These are phyloP conservation scores for Rhododendron ovatum DNA, from an alignment of 148 eudicot genomes.

Conservation along the genomic window DNA sequence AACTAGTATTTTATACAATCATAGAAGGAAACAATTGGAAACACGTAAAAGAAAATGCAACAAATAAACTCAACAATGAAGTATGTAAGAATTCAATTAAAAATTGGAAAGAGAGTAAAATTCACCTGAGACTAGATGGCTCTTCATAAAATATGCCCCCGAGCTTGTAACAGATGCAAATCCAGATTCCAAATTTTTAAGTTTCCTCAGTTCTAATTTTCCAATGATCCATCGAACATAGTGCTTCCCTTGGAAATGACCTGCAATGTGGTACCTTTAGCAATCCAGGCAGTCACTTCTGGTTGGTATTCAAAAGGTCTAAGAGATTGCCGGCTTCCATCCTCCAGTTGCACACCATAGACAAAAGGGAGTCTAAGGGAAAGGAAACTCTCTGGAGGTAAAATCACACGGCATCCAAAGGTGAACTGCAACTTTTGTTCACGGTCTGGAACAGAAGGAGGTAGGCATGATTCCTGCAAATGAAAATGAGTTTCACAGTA, in stretches of 20 bases:
- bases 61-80: background rate
- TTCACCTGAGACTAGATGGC: slow-evolving; percentile 17
- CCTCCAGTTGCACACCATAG: slow-evolving; percentile 60
- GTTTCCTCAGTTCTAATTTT: slow-evolving; percentile 4
- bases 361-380: slow-evolving; percentile 88
- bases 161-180: background rate
- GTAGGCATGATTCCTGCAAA: slow-evolving; percentile 60
- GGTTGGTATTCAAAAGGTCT: slow-evolving; percentile 71
- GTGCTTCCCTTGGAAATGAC: slow-evolving; percentile 45
- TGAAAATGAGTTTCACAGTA: slow-evolving; percentile 1
- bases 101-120: background rate
- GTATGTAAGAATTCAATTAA: background rate
- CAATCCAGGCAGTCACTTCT: slow-evolving; percentile 76
- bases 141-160: slow-evolving; percentile 8
- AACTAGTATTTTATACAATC: background rate
- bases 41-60: background rate
- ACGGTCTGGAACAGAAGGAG: slow-evolving; percentile 37
- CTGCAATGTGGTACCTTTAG: slow-evolving; percentile 64
- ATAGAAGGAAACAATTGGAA: background rate
- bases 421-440: slow-evolving; percentile 65
- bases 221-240: slow-evolving; percentile 20
- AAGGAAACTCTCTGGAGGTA: slow-evolving; percentile 94
- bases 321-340: slow-evolving; percentile 57
- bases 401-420: slow-evolving; percentile 68
- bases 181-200: slow-evolving; percentile 4